Conservation (phyloP, 139 green algal genomes). For the Zygnema circumcarinatum region DNA sequence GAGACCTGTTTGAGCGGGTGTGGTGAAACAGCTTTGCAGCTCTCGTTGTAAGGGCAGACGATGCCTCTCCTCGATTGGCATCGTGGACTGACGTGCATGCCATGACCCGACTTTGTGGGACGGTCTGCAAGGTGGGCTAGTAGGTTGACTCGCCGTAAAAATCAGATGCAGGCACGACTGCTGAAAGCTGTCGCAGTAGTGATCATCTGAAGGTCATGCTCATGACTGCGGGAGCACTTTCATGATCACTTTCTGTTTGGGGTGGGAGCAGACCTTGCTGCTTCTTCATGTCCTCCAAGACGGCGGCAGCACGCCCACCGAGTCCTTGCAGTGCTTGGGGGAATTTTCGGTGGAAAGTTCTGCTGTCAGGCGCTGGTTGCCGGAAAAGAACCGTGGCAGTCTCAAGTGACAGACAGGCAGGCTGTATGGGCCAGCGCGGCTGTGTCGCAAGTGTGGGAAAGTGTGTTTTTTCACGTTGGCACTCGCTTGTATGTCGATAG, state of each 20-base stretch:
- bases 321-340: constrained; percentile 11
- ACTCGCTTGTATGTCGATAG: too few species aligned
- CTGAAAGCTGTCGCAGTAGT: too few species aligned
- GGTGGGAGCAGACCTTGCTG: constrained; percentile 18
- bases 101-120: background rate
- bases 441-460: too few species aligned
- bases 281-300: constrained; percentile 7
- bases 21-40: constrained; percentile 29
- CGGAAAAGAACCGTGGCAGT: constrained; percentile 23
- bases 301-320: background rate
- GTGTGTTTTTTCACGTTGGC: too few species aligned
- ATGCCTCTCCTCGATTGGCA: background rate
- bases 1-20: too few species aligned
- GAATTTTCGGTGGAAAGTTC: constrained; percentile 1
- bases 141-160: too few species aligned
- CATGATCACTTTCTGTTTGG: constrained; percentile 21
- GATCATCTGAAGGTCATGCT: too few species aligned
- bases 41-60: background rate
- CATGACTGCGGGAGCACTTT: too few species aligned
- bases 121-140: constrained; percentile 12
- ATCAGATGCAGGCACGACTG: too few species aligned
- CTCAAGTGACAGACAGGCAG: background rate
- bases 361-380: constrained; percentile 23
- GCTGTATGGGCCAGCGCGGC: too few species aligned
- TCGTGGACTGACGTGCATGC: constrained; percentile 21